Base-by-base conservation (phyloP, 2,329 filamentous ascomycete species). In the Acephala macrosclerotiorum region DNA sequence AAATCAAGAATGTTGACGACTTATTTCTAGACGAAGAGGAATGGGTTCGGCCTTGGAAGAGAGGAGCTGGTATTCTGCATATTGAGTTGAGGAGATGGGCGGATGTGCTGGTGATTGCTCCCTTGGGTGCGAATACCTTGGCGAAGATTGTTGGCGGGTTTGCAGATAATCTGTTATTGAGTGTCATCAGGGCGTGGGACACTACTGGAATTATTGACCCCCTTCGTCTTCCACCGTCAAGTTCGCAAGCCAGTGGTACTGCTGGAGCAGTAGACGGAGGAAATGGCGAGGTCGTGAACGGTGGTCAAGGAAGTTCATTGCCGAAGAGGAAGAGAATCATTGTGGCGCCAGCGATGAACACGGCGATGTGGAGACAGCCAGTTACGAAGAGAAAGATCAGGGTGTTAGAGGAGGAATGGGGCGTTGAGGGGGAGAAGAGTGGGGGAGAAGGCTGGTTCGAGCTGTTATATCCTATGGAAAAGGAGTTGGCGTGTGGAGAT, bases 81-180 rank as follows among this genome's bases (percentile, higher is more conserved):
- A 98, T 99, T 72, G 93, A 97, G 77, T 81, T 97, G 62, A 84
- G 94, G 35, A 84, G 91, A 68, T 91, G 91, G 94, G 93, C 93
- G 0, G 86, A 97, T 76, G 74, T 96, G 2, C 83, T 97, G 73
- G 84, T 95, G 18, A 85, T 97, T 66, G 91, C 91, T 11, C 95
- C 95, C 0, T 79, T 97, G 66, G 91, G 88, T 63, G 94, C 95
- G 14, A 97, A 97, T 75, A 89, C 89, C 3, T 82, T 98, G 75
- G 95, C 94, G 7, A 97, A 97, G 79, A 87, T 98, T 69, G 87
- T 87, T 0, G 85, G 86, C 26, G 96, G 96, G 0, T 83, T 96
- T 68, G 89, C 88, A 51, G 93, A 97, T 74, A 90, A 91, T 64
- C 81, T 98, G 7, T 77, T 97, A 5, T 90, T 88, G 16, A 84